Evolutionary conservation across 2,329 filamentous ascomycete genomes (phyloP).

Genomic region (Cercospora brassicicola): DNA sequence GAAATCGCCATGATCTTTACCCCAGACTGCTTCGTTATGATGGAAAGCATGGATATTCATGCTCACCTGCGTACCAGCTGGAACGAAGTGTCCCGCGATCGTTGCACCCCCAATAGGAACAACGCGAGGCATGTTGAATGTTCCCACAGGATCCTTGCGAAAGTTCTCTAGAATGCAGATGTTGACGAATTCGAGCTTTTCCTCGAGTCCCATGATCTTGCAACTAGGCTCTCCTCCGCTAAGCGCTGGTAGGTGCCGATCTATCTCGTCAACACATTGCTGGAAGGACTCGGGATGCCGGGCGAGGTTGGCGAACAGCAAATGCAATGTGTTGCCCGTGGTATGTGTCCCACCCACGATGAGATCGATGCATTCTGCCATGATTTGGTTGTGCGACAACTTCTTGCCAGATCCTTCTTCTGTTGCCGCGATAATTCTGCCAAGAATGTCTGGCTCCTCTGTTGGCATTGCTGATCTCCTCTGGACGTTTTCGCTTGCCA

Average conservation of each 20-base stretch:
- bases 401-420: background rate
- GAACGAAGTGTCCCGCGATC: conserved; percentile 5
- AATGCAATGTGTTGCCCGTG: conserved; percentile 4
- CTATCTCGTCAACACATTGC: conserved; percentile 5
- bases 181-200: conserved; percentile 4
- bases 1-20: conserved; percentile 4
- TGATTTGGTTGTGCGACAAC: background rate
- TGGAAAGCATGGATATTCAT: conserved; percentile 6
- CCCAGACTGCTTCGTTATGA: conserved; percentile 12
- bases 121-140: background rate
- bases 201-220: conserved; percentile 2
- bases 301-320: conserved; percentile 7
- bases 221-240: background rate
- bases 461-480: background rate
- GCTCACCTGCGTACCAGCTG: conserved; percentile 5
- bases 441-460: background rate
- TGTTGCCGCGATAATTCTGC: background rate
- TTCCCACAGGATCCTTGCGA: background rate
- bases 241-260: background rate
- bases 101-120: background rate
- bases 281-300: background rate
- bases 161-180: background rate
- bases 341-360: conserved; percentile 12
- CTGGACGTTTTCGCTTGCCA: background rate
- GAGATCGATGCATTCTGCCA: background rate